Conservation (phyloP, 805 yeast genomes). For the Saturnispora hagleri region DNA sequence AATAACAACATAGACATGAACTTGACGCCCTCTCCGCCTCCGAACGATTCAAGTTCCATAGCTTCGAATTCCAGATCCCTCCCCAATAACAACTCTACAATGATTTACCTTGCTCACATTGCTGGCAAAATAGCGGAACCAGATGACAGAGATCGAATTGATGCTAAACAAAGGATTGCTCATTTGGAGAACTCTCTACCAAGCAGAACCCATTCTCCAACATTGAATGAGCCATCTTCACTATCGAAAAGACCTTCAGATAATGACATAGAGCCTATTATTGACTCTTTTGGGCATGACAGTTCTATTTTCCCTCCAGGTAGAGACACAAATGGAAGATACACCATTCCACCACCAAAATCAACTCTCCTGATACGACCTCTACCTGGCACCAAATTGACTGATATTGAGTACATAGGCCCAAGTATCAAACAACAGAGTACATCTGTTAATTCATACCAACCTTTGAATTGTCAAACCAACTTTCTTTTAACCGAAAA, state of each 20-base stretch:
- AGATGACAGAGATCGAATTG: slow-evolving; percentile 53
- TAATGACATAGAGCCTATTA: slow-evolving; percentile 13
- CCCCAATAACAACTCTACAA: slow-evolving; percentile 34
- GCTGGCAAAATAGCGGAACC: slow-evolving; percentile 70
- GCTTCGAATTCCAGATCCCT: slow-evolving; percentile 4
- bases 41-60: slow-evolving; percentile 2
- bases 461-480: background rate
- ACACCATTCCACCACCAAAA: slow-evolving; percentile 37
- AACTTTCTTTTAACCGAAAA: slow-evolving; percentile 43
- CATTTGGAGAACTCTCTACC: slow-evolving; percentile 31
- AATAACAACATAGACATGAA: background rate
- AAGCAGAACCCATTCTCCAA: slow-evolving; percentile 3
- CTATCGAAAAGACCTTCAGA: background rate
- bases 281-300: slow-evolving; percentile 25
- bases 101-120: slow-evolving; percentile 66
- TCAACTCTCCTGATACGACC: slow-evolving; percentile 37
- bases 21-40: background rate
- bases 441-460: background rate
- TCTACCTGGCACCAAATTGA: slow-evolving; percentile 36
- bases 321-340: slow-evolving; percentile 19
- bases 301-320: slow-evolving; percentile 19
- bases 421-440: slow-evolving; percentile 11
- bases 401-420: slow-evolving; percentile 61
- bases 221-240: background rate
- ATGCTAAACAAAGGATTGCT: slow-evolving; percentile 41